Percentiles rank a stretch among this genome's conserved stretches.
These are phyloP conservation scores for Fusarium oligoseptatum DNA, from an alignment of 2,329 filamentous ascomycete species.

Conservation along the genomic window DNA sequence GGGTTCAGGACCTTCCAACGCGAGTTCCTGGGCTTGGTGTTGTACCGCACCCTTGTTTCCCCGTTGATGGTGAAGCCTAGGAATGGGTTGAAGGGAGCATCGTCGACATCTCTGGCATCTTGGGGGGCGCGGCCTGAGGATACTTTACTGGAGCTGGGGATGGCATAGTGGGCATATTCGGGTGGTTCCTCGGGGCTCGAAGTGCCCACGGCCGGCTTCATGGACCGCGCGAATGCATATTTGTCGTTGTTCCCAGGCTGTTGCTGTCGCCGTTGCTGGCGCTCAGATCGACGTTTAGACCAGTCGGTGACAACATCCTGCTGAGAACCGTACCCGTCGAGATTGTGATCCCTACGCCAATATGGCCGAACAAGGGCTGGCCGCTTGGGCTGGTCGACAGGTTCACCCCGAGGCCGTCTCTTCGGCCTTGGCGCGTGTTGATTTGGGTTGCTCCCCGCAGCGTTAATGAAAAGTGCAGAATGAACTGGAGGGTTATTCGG, in stretches of 20 bases:
- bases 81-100: constrained; percentile 36
- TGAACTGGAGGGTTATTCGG: neutral
- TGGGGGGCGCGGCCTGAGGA: constrained; percentile 2
- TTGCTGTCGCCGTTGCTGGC: neutral
- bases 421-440: too few relatives aligned
- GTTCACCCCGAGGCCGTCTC: neutral
- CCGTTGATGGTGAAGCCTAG: constrained; percentile 15
- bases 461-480: neutral
- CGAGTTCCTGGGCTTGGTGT: constrained; percentile 10
- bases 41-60: constrained; percentile 1
- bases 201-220: neutral
- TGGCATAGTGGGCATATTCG: neutral
- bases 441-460: neutral
- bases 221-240: neutral
- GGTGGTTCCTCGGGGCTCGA: neutral
- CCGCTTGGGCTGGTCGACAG: neutral
- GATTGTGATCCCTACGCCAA: too few relatives aligned
- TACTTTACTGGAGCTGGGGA: neutral
- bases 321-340: too few relatives aligned
- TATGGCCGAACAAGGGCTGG: neutral
- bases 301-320: neutral
- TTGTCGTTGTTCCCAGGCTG: neutral
- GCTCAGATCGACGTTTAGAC: neutral
- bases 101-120: neutral
- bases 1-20: constrained; percentile 39